Percentiles rank a stretch among this genome's conserved stretches.
Evolutionary conservation across 2,329 filamentous ascomycete genomes (phyloP).

Genomic region (Calonectria pseudoturangicola): DNA sequence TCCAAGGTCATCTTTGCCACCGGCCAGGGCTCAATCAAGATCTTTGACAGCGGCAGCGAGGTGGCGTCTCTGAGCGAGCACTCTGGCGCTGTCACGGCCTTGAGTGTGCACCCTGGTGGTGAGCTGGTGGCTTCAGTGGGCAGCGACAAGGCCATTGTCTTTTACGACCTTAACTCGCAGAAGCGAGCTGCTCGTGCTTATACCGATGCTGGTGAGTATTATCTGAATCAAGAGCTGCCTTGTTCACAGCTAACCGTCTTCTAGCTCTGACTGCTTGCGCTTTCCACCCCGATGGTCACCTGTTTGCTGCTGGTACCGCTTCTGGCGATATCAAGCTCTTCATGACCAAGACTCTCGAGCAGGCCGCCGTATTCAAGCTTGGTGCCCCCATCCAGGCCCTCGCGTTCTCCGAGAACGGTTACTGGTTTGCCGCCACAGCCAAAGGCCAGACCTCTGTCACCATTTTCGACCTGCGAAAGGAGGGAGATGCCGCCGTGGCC

Average conservation of each 20-base stretch:
- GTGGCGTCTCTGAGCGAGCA: constrained; percentile 85
- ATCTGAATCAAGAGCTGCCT: neutral
- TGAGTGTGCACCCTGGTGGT: constrained; percentile 89
- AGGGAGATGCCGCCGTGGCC: constrained; percentile 85
- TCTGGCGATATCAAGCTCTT: constrained; percentile 91
- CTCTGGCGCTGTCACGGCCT: constrained; percentile 84
- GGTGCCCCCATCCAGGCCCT: constrained; percentile 84
- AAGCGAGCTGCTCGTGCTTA: constrained; percentile 86
- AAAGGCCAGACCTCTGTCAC: constrained; percentile 86
- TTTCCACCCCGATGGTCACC: constrained; percentile 98
- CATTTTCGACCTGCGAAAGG: constrained; percentile 94
- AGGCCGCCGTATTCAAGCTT: constrained; percentile 83
- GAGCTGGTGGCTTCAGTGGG: constrained; percentile 91
- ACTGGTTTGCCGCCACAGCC: constrained; percentile 91
- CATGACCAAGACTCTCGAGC: constrained; percentile 86
- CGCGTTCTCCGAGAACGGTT: constrained; percentile 96
- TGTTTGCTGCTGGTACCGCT: constrained; percentile 89
- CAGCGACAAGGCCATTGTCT: constrained; percentile 91
- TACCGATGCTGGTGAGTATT: constrained; percentile 82
- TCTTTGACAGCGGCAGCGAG: constrained; percentile 84
- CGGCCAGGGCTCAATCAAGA: constrained; percentile 84
- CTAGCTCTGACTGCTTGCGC: constrained; percentile 83
- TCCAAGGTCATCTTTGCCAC: constrained; percentile 83
- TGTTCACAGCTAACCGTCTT: constrained; percentile 29
- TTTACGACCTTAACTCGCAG: constrained; percentile 85